phyloP scores from a whole-genome alignment of 2,329 filamentous ascomycete genomes.

The Arthrobotrys musiformis region DNA sequence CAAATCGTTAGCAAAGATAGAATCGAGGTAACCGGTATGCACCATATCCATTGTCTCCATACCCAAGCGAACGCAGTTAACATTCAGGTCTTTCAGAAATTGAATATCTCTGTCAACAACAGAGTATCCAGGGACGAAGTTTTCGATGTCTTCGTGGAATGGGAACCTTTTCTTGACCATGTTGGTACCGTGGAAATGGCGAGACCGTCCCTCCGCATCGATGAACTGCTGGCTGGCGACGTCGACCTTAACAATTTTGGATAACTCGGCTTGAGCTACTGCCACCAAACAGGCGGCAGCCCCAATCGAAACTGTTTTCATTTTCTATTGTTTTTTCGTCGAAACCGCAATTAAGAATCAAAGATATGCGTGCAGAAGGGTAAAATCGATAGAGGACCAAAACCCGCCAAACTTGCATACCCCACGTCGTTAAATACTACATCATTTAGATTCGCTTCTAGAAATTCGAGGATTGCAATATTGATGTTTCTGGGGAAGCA shows the following conservation, averaged over 20 bases:
- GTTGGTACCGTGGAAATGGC: slow-evolving; percentile 55
- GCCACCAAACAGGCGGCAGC: slow-evolving; percentile 19
- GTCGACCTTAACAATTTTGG: slow-evolving; percentile 52
- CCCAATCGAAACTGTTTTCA: slow-evolving; percentile 2
- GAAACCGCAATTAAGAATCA: neutral
- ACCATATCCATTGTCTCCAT: too few relatives aligned
- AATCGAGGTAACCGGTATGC: too few relatives aligned
- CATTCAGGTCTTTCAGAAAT: slow-evolving; percentile 44
- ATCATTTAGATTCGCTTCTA: neutral
- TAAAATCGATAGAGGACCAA: neutral
- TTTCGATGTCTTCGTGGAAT: slow-evolving; percentile 39
- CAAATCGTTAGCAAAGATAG: neutral
- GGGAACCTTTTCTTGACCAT: slow-evolving; percentile 55
- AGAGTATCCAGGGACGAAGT: slow-evolving; percentile 46
- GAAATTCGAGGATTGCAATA: slow-evolving; percentile 5
- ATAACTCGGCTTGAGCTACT: slow-evolving; percentile 34
- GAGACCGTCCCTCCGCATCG: slow-evolving; percentile 46
- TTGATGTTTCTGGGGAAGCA: slow-evolving; percentile 6
- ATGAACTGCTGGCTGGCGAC: slow-evolving; percentile 53
- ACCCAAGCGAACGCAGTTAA: slow-evolving; percentile 48
- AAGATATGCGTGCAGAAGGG: too few relatives aligned
- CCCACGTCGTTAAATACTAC: neutral
- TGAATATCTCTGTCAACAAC: slow-evolving; percentile 53
- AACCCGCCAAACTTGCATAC: neutral
- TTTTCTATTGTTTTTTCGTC: neutral